Base-by-base conservation (phyloP, 75 land plant genomes). In the Cunninghamia lanceolata region DNA sequence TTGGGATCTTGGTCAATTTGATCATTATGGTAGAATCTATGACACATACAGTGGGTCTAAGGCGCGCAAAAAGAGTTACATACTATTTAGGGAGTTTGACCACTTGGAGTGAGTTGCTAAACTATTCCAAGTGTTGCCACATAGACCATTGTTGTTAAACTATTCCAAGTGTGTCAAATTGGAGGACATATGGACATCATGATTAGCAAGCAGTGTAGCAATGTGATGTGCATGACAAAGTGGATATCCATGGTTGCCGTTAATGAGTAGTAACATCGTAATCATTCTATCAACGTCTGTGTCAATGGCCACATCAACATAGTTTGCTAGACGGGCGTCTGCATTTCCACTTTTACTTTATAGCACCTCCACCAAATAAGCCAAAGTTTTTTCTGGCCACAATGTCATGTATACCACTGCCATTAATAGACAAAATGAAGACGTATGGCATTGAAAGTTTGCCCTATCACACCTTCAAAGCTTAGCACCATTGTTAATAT, bases 201-300 rank as follows among this genome's bases (percentile, higher is more conserved):
- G 82, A 34, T 95, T 92, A 2, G 92, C 94, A 50, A 98, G 90
- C 76, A 96, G 83, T 83, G 84, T 85, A 93, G 95, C 95, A 35
- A 93, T 90, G 34, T 92, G 86, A 36, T 88, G 86, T 35, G 92
- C 96, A 3, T 87, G 87, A 86, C 91, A 91, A 35, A 94, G 47
- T 25, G 92, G 91, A 30, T 87, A 43, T 63, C 89, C 91, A 68
- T 50, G 54, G 10, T 91, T 91, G 39, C 77, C 87, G 13, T 89
- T 73, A 21, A 95, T 88, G 84, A 93, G 94, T 21, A 96, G 91
- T 87, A 96, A 87, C 5, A 91, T 88, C 35, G 95, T 92, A 30
- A 96, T 90, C 9, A 95, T 47, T 40, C 99, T 97, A 1, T 97
- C 99, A 7, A 90, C 89, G 71, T 94, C 95, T 15, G 99, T 90